Base-by-base conservation (phyloP, 2,329 filamentous ascomycete species). In the Phaeosphaeriaceae sp. region DNA sequence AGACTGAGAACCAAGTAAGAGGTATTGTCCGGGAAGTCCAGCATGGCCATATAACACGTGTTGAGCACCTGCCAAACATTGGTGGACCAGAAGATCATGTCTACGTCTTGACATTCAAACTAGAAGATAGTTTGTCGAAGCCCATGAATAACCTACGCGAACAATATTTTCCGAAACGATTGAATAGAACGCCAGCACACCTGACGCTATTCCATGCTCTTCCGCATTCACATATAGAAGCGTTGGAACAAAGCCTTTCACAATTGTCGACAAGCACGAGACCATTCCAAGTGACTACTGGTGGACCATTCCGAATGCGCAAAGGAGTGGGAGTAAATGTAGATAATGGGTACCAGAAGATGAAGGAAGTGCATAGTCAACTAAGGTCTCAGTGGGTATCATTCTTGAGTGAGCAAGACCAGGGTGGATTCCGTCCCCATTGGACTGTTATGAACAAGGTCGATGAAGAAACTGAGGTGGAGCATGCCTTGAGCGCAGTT, bases 361-460 rank as follows among this genome's bases (percentile, higher is more conserved):
- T 70, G 30, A 66, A 72, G 41, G 50, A 63, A n/a, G 52, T 78
- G 9, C 75, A 75, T 45, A 54, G 51, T 5, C 56, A 65, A 29
- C 57, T 79, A 26, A 64, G 67, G 48, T 51, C 55, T 7, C 57
- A 60, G 12, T 79, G 76, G 76, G 43, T 60, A 23, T 47, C 62
- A 3, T 76, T 71, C 18, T 54, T 79, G 11, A 77, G 74, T 32
- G 68, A 73, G 49, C 76, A 78, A 58, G 77, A 79, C 54, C 62
- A 61, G n/a, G 68, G 68, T 3, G 70, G 67, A 0, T 74, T 72
- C 58, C 64, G 64, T 6, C 68, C 74, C 7, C 77, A 78, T 43
- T 79, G 76, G 66, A 79, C 76, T 9, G 68, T 78, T 13, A 77
- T 77, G 76, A 78, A 78, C 48, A 78, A 78, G 53, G 75, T 76